A percentile compares a stretch with the other conserved stretches of the same genome.
phyloP scores from a whole-genome alignment of 2,329 filamentous ascomycete genomes.

The Thelonectria olida region DNA sequence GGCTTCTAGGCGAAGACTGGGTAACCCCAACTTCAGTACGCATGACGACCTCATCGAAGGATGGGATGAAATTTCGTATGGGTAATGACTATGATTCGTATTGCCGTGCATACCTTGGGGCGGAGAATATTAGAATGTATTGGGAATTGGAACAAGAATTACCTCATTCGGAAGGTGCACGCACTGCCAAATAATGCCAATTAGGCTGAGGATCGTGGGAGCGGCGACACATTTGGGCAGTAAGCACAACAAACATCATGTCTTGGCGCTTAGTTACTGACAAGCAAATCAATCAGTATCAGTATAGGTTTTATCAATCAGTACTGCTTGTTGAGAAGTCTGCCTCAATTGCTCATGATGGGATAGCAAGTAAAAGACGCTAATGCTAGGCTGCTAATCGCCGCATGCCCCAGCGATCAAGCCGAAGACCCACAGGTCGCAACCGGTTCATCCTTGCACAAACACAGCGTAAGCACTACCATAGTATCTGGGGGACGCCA shows the following conservation, averaged over 20 bases:
- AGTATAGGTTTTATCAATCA: neutral
- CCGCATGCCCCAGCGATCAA: too few species aligned
- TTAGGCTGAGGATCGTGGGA: neutral
- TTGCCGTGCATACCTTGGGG: neutral
- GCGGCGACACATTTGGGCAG: neutral
- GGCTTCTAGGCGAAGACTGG: constrained; percentile 21
- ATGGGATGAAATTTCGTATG: constrained; percentile 24
- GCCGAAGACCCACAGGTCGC: too few species aligned
- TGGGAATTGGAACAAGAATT: constrained; percentile 1
- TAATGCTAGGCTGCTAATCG: too few species aligned
- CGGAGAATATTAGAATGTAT: neutral
- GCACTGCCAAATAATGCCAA: neutral
- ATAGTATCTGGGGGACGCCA: too few species aligned
- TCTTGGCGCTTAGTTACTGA: too few species aligned
- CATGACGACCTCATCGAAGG: neutral
- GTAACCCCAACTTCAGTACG: neutral
- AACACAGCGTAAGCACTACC: too few species aligned
- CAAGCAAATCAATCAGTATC: neutral
- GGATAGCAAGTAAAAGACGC: too few species aligned
- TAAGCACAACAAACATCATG: too few species aligned
- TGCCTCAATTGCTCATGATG: too few species aligned
- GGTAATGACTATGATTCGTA: too few species aligned
- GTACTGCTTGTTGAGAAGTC: neutral
- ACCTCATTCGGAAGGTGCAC: neutral
- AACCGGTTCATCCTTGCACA: too few species aligned